A percentile compares a stretch with the other conserved stretches of the same genome.
phyloP scores from a whole-genome alignment of 2,329 filamentous ascomycete genomes.

The Colletotrichum lini region DNA sequence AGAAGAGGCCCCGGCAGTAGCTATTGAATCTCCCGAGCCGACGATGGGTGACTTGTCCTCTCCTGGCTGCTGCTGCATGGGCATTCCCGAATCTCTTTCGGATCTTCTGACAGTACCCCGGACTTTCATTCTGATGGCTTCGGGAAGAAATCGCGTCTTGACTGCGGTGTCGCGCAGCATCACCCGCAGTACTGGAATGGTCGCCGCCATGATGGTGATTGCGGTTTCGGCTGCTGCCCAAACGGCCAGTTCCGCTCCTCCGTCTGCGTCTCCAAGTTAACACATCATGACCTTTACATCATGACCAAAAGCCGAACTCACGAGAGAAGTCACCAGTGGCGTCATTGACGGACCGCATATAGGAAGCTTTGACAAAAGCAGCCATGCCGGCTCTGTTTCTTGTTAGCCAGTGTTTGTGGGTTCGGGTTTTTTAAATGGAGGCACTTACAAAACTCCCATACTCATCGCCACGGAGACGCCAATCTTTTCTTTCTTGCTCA shows the following conservation, averaged over 20 bases:
- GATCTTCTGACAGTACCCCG: conserved; percentile 18
- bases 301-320: not conserved
- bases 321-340: conserved; percentile 35
- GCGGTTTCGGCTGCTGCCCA: conserved; percentile 49
- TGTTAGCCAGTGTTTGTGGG: not conserved
- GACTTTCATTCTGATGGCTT: conserved; percentile 31
- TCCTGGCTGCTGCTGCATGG: not conserved
- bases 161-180: conserved; percentile 32
- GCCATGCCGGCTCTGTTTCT: conserved; percentile 39
- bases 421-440: not conserved
- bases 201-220: conserved; percentile 53
- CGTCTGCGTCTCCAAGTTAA: conserved; percentile 45
- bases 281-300: not conserved
- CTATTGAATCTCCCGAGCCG: conserved; percentile 30
- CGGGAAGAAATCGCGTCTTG: conserved; percentile 25
- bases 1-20: conserved; percentile 29
- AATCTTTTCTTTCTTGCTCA: conserved; percentile 53
- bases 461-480: conserved; percentile 54
- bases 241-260: conserved; percentile 33
- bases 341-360: conserved; percentile 38
- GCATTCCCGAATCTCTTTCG: conserved; percentile 6
- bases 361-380: conserved; percentile 41
- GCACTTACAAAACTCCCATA: conserved; percentile 45
- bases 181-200: conserved; percentile 49
- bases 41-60: conserved; percentile 14